Conservation (phyloP, 2,329 filamentous ascomycete genomes). For the Trichoderma citrinoviride region DNA sequence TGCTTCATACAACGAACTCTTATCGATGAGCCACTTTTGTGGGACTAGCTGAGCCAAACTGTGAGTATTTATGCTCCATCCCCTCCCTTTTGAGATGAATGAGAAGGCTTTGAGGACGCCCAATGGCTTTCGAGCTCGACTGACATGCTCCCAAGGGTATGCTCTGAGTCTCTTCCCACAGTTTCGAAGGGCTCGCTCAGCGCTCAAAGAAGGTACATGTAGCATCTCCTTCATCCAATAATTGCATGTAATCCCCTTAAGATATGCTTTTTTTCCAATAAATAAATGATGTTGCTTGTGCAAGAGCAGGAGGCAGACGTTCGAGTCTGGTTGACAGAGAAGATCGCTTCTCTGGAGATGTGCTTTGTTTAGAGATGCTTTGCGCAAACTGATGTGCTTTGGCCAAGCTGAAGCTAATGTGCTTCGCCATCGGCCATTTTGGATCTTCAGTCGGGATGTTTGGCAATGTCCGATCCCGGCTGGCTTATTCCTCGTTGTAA, state of each 20-base stretch:
- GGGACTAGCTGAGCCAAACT: slow-evolving; percentile 36
- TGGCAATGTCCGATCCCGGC: slow-evolving; percentile 26
- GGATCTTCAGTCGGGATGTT: slow-evolving; percentile 27
- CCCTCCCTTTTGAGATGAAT: slow-evolving; percentile 26
- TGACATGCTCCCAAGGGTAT: neutral
- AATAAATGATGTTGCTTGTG: slow-evolving; percentile 37
- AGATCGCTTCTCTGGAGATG: slow-evolving; percentile 13
- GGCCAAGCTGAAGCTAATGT: too few relatives aligned
- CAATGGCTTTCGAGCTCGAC: slow-evolving; percentile 23
- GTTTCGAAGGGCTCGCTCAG: slow-evolving; percentile 35
- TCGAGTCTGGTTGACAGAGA: slow-evolving; percentile 31
- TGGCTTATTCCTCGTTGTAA: slow-evolving; percentile 36
- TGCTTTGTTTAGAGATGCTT: slow-evolving; percentile 19
- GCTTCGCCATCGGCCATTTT: slow-evolving; percentile 32
- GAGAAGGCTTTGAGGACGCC: slow-evolving; percentile 32
- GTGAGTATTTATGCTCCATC: slow-evolving; percentile 31
- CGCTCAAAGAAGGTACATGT: slow-evolving; percentile 22
- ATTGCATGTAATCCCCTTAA: slow-evolving; percentile 30
- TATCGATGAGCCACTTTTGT: slow-evolving; percentile 30
- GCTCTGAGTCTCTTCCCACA: slow-evolving; percentile 30
- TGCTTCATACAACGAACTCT: neutral
- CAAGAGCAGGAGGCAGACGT: slow-evolving; percentile 36
- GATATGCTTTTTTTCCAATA: slow-evolving; percentile 30
- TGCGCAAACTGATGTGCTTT: slow-evolving; percentile 31
- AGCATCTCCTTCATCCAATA: slow-evolving; percentile 30